These are phyloP conservation scores for Rhodotorula sp. DNA, from an alignment of 1,284 basidiomycete species.

Conservation along the genomic window DNA sequence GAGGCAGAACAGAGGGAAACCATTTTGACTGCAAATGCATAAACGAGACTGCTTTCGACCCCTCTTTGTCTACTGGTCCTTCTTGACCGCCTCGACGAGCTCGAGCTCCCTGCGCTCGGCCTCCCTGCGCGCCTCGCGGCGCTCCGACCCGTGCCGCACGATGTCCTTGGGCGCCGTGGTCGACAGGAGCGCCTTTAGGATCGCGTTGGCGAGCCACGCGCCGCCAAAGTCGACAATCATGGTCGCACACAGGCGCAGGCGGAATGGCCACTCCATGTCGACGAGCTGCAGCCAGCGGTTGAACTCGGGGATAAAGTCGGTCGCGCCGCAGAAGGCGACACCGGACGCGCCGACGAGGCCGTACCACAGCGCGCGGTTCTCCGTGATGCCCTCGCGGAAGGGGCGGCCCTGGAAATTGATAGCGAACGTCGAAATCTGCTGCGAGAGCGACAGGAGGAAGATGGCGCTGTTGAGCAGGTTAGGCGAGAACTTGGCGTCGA, in stretches of 20 bases:
- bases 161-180: slow-evolving; percentile 57
- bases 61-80: slow-evolving; percentile 14
- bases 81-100: slow-evolving; percentile 24
- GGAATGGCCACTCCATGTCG: slow-evolving; percentile 85
- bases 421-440: slow-evolving; percentile 90
- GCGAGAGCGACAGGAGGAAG: slow-evolving; percentile 70
- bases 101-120: slow-evolving; percentile 19
- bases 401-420: slow-evolving; percentile 95
- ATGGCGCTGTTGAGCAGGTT: slow-evolving; percentile 91
- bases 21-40: too few species aligned
- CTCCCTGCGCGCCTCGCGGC: slow-evolving; percentile 18
- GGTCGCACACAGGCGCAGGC: slow-evolving; percentile 67
- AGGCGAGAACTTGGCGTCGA: slow-evolving; percentile 93
- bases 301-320: slow-evolving; percentile 88
- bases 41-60: too few species aligned
- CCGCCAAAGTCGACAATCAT: slow-evolving; percentile 89
- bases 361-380: slow-evolving; percentile 87
- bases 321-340: slow-evolving; percentile 86
- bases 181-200: slow-evolving; percentile 85
- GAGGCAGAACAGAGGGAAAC: too few species aligned
- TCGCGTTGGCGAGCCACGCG: slow-evolving; percentile 78
- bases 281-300: slow-evolving; percentile 97
- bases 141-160: slow-evolving; percentile 26
- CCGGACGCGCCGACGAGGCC: slow-evolving; percentile 77
- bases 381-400: slow-evolving; percentile 91